phyloP scores from a whole-genome alignment of 345 rosid species.

The Carallia pectinifolia region DNA sequence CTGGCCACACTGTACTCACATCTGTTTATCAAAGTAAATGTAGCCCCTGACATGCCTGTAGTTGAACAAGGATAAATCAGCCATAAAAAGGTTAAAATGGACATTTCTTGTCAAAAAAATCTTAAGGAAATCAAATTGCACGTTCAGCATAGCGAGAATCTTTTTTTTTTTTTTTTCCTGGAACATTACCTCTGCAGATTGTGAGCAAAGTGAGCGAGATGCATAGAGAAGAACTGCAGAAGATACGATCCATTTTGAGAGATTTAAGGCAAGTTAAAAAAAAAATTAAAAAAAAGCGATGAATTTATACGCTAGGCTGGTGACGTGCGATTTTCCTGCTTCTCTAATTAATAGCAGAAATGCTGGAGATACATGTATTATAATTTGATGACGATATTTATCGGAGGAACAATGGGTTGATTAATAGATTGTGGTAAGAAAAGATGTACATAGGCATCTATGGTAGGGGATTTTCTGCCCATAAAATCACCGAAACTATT shows the following conservation, averaged over 20 bases:
- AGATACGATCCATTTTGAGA: slow-evolving; percentile 23
- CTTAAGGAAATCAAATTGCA: too few species aligned
- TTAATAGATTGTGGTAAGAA: too few species aligned
- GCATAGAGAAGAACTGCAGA: slow-evolving; percentile 13
- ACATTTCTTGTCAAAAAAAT: too few species aligned
- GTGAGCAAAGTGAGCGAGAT: slow-evolving; percentile 32
- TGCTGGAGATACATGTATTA: background rate
- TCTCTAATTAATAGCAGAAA: background rate
- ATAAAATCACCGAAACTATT: too few species aligned
- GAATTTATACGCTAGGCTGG: too few species aligned
- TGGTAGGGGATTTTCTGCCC: too few species aligned
- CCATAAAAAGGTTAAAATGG: background rate
- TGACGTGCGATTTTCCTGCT: background rate
- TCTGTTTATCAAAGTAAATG: slow-evolving; percentile 27
- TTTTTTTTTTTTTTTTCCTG: too few species aligned
- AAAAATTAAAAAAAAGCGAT: background rate
- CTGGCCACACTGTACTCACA: slow-evolving; percentile 33
- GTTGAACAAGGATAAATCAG: background rate
- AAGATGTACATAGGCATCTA: too few species aligned
- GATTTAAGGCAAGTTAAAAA: background rate
- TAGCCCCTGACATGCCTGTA: slow-evolving; percentile 17
- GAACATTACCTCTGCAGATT: slow-evolving; percentile 34
- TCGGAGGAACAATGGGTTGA: too few species aligned
- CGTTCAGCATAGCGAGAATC: too few species aligned
- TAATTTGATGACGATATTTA: too few species aligned